A percentile compares a stretch with the other conserved stretches of the same genome.
These are phyloP conservation scores for Ogataea methylovora DNA, from an alignment of 805 yeast species.

Conservation along the genomic window DNA sequence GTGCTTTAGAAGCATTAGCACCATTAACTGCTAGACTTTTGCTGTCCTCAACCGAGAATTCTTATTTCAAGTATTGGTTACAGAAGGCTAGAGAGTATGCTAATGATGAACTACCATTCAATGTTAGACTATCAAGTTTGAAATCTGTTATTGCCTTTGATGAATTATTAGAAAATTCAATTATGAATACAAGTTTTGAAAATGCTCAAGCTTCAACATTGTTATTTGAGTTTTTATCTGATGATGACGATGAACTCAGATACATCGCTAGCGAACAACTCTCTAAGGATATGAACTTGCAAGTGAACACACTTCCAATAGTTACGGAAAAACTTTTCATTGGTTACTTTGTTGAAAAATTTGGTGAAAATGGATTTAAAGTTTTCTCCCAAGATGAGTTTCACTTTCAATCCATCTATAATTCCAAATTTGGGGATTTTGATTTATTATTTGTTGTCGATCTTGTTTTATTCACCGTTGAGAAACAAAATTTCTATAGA, in stretches of 20 bases:
- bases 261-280: slow-evolving; percentile 36
- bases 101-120: slow-evolving; percentile 36
- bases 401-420: neutral
- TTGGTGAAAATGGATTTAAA: neutral
- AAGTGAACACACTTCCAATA: slow-evolving; percentile 22
- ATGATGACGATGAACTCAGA: slow-evolving; percentile 64
- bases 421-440: neutral
- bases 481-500: slow-evolving; percentile 60
- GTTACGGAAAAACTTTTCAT: slow-evolving; percentile 22
- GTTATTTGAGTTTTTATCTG: slow-evolving; percentile 37
- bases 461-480: slow-evolving; percentile 52
- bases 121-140: slow-evolving; percentile 38
- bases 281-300: slow-evolving; percentile 20
- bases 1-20: slow-evolving; percentile 48
- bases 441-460: slow-evolving; percentile 12
- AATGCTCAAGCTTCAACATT: slow-evolving; percentile 8
- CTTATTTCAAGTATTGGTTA: slow-evolving; percentile 22
- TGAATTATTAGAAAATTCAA: slow-evolving; percentile 2
- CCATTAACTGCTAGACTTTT: slow-evolving; percentile 21
- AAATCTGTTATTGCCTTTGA: slow-evolving; percentile 31
- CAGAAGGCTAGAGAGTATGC: slow-evolving; percentile 19
- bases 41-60: neutral
- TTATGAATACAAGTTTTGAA: neutral
- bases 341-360: slow-evolving; percentile 3
- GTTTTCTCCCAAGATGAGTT: slow-evolving; percentile 3